Base-by-base conservation (phyloP, 2,329 filamentous ascomycete genomes). In the Sporothrix variecibatus region DNA sequence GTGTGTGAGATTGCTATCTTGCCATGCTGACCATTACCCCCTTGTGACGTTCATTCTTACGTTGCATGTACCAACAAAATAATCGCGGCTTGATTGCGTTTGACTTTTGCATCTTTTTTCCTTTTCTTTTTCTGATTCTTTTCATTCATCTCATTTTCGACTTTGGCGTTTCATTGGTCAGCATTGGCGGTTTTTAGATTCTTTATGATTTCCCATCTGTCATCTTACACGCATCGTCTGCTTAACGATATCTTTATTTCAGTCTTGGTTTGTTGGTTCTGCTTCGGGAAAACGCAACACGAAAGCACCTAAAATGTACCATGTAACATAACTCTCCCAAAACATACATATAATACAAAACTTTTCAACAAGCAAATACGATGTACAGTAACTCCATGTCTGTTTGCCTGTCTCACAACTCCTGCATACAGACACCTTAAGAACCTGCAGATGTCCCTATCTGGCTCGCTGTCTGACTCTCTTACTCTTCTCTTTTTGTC, bases 181-280 rank as follows among this genome's bases (percentile, higher is more conserved):
- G 28, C 40, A 51, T 53, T 49, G 67, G 67, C 51, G 28, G 26
- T 64, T 12, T 71, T 56, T 65, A 38, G 56, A 46, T 38, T 53
- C 15, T 38, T n/a, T 49, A 20, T 53, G 34, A 38, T 72, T 28
- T 72, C 20, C 34, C 60, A 72, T 51, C 26, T 73, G 53, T 69
- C 34, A 26, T 69, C 51, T 69, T 60, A 43, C 49, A 23, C 15
- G 43, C 9, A 26, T 64, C 6, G 20, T 53, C 4, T 65, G 43
- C 62, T 53, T 26, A 7, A 67, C n/a, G 62, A 43, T 46, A 46
- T 67, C 62, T 46, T 20, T 20, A n/a, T 60, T 7, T 40, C 31
- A 38, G 38, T n/a, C 28, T 56, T 53, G 31, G 49, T 70, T 26
- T 23, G 20, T 28, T 46, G 40, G 64, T 53, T 8, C 23, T 60